phyloP scores from a whole-genome alignment of 257 asterid species.

The Phtheirospermum japonicum region DNA sequence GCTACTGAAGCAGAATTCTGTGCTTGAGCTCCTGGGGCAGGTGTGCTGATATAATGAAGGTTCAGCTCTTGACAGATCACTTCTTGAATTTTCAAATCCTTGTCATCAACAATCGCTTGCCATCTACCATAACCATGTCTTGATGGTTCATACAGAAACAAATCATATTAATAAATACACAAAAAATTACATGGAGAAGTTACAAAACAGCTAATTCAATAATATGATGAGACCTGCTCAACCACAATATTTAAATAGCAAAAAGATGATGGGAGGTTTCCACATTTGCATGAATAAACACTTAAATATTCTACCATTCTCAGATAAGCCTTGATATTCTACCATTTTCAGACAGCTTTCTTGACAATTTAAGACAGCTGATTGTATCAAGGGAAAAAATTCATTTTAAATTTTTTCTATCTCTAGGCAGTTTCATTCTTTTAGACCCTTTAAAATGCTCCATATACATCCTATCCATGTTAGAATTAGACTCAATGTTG shows the following conservation, averaged over 20 bases:
- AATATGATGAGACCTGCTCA: conserved; percentile 17
- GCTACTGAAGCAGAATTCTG: conserved; percentile 48
- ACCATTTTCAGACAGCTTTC: conserved; percentile 18
- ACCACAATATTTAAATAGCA: conserved; percentile 11
- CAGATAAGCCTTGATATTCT: conserved; percentile 1
- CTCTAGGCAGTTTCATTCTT: conserved; percentile 3
- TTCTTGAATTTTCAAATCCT: conserved; percentile 79
- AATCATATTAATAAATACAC: conserved; percentile 26
- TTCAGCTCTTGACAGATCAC: conserved; percentile 83
- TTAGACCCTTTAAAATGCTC: conserved; percentile 10
- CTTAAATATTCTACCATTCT: conserved; percentile 16
- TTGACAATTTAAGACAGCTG: conserved; percentile 14
- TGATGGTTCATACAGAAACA: conserved; percentile 31
- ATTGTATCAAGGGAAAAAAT: conserved; percentile 1
- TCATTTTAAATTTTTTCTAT: conserved; percentile 8
- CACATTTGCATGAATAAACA: conserved; percentile 14
- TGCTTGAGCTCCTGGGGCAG: conserved; percentile 53
- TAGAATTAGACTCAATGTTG: conserved; percentile 17
- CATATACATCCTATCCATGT: conserved; percentile 11
- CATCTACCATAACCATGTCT: conserved; percentile 99
- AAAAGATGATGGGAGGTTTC: conserved; percentile 7
- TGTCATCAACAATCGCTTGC: conserved; percentile 97
- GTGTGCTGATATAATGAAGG: conserved; percentile 58
- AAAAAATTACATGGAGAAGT: conserved; percentile 1
- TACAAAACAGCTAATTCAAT: conserved; percentile 17